Base-by-base conservation (phyloP, 345 rosid genomes). In the Eucalyptus pauciflora region DNA sequence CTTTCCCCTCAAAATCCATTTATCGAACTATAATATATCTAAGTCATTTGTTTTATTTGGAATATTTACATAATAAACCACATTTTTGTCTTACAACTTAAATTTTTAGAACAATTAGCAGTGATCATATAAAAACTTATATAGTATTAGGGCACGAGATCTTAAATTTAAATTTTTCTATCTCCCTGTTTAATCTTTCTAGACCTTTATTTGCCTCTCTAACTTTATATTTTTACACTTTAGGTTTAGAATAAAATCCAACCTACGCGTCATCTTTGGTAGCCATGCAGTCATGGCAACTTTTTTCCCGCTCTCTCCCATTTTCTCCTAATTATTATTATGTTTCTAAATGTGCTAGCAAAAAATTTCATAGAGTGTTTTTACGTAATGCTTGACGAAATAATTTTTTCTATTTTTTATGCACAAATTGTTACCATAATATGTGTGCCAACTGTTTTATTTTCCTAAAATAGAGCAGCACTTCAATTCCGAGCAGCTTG, bases 81-180 rank as follows among this genome's bases (percentile, higher is more conserved):
- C 9, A 6, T 56, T 56, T 56, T 56, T 6, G 5, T 22, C 13
- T 56, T 20, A 56, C 1, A 56, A 22, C 13, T 56, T 22, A 22
- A 20, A 54, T 0, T 20, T 54, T 54, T 54, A 54, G 10, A 54
- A 54, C 5, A 20, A 7, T 54, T 54, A 2, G 0, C 2, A 54
- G 4, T 18, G 4, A 54, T 54, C 0, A 18, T 22, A 54, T 22
- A 20, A 54, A 54, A 56, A 20, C 27, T 56, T 24, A 56, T 24
- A 56, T 24, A 13, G 2, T 56, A 56, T 56, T 8, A 56, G 62
- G 29, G 29, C 29, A 24, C 29, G 1, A 24, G 29, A 56, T 24
- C 13, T 1, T 4, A 1, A 22, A 56, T 56, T 56, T 56, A 22
- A 24, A 56, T 56, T 22, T 56, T 56, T 56, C 6, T 6, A 56